A percentile compares a stretch with the other conserved stretches of the same genome.
Conservation (phyloP, 768 basidiomycete species). For the Paxillus involutus region DNA sequence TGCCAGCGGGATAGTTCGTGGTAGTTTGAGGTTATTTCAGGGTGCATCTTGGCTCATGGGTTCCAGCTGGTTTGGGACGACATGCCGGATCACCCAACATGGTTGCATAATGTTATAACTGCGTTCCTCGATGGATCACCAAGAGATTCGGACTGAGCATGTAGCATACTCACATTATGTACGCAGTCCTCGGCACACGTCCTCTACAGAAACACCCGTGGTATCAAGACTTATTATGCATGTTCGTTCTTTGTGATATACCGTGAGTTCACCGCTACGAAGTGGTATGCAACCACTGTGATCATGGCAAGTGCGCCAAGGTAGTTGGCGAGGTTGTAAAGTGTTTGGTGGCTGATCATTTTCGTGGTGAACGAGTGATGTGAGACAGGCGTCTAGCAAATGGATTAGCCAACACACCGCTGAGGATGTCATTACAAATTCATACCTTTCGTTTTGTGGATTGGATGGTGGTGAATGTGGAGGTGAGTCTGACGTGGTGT, state of each 20-base stretch:
- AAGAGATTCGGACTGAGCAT: background rate
- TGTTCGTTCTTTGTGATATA: slow-evolving; percentile 34
- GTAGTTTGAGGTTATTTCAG: too few species aligned
- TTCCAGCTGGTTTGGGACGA: background rate
- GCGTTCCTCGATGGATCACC: background rate
- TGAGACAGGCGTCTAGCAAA: background rate
- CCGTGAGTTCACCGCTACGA: slow-evolving; percentile 81
- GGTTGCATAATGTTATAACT: background rate
- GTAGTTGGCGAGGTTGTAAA: slow-evolving; percentile 80
- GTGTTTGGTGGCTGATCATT: slow-evolving; percentile 82
- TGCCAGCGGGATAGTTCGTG: too few species aligned
- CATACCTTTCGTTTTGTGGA: slow-evolving; percentile 16
- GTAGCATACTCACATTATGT: background rate
- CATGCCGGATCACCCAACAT: background rate
- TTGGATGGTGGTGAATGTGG: slow-evolving; percentile 1
- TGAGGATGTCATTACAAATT: background rate
- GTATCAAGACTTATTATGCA: slow-evolving; percentile 9
- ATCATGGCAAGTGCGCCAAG: slow-evolving; percentile 86
- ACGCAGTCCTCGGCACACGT: background rate
- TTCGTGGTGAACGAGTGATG: slow-evolving; percentile 5
- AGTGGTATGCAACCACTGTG: slow-evolving; percentile 86
- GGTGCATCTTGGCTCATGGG: background rate
- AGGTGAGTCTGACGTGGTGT: slow-evolving; percentile 2
- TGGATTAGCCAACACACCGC: background rate
- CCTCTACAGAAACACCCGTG: background rate